Evolutionary conservation across 2,329 filamentous ascomycete genomes (phyloP).

Genomic region (Arthrobotrys megalospora): DNA sequence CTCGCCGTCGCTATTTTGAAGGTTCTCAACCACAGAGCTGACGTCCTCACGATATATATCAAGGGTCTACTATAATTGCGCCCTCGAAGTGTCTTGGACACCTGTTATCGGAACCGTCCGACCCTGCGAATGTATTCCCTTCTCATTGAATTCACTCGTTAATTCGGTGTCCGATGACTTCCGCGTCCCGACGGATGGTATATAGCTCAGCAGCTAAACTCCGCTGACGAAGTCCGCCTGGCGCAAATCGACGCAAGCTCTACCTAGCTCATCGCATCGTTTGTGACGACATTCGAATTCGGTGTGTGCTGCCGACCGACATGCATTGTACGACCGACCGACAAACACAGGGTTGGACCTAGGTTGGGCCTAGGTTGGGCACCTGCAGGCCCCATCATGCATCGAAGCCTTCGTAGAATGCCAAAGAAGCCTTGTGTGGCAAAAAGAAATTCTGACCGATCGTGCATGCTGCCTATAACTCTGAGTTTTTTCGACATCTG

Average conservation of each 20-base stretch:
- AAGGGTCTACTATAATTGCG: background rate
- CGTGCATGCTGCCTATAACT: conserved; percentile 11
- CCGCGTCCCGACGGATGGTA: conserved; percentile 1
- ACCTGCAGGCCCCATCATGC: conserved; percentile 36
- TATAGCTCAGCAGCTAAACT: background rate
- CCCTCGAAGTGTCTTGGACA: conserved; percentile 8
- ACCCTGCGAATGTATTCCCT: background rate
- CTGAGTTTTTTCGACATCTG: background rate
- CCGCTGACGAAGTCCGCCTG: conserved; percentile 17
- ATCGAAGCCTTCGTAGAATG: conserved; percentile 46
- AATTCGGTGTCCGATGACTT: background rate
- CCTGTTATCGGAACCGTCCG: background rate
- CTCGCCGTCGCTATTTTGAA: background rate
- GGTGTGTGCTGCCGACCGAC: conserved; percentile 12
- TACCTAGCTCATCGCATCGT: background rate
- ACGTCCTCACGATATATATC: conserved; percentile 10
- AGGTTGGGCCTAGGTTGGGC: too few relatives aligned
- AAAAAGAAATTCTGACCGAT: conserved; percentile 46
- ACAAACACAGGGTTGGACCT: conserved; percentile 3
- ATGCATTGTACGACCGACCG: conserved; percentile 27
- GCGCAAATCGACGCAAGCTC: conserved; percentile 10
- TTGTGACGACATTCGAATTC: background rate
- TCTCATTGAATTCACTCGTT: background rate
- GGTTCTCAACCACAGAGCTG: background rate
- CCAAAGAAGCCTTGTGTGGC: conserved; percentile 54